A percentile compares a stretch with the other conserved stretches of the same genome.
Conservation (phyloP, 331 rosid species). For the Rhamnella rubrinervis region DNA sequence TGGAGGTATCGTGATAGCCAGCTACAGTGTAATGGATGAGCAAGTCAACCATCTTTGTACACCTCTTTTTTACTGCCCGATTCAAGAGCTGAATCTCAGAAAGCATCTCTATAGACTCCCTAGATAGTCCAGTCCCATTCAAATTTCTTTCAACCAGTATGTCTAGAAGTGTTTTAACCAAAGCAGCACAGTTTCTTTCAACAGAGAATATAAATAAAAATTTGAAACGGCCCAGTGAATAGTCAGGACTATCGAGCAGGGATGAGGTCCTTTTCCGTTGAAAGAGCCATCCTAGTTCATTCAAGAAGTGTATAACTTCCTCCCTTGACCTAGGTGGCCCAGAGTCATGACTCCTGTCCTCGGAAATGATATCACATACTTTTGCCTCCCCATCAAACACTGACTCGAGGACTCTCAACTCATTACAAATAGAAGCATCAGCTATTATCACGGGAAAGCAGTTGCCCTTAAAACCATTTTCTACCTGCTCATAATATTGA, state of each 20-base stretch:
- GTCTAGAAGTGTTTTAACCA: conserved; percentile 72
- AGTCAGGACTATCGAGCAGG: conserved; percentile 39
- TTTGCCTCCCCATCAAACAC: conserved; percentile 50
- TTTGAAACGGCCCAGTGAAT: conserved; percentile 65
- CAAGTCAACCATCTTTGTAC: conserved; percentile 63
- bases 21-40: conserved; percentile 57
- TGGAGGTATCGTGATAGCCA: conserved; percentile 30
- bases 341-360: conserved; percentile 39
- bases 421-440: conserved; percentile 69
- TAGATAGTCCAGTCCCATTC: conserved; percentile 49
- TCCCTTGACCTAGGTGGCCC: conserved; percentile 61
- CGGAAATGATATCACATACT: conserved; percentile 46
- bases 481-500: conserved; percentile 59
- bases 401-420: conserved; percentile 67
- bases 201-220: conserved; percentile 68
- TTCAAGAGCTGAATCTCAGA: conserved; percentile 68
- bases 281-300: conserved; percentile 95
- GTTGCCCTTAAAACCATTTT: conserved; percentile 79
- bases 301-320: conserved; percentile 68
- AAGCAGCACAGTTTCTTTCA: conserved; percentile 64
- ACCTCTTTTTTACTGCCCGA: conserved; percentile 79
- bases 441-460: conserved; percentile 87
- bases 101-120: conserved; percentile 57
- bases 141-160: conserved; percentile 51
- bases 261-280: conserved; percentile 53